Base-by-base conservation (phyloP, 2,329 filamentous ascomycete species). In the Pseudogymnoascus pannorum region DNA sequence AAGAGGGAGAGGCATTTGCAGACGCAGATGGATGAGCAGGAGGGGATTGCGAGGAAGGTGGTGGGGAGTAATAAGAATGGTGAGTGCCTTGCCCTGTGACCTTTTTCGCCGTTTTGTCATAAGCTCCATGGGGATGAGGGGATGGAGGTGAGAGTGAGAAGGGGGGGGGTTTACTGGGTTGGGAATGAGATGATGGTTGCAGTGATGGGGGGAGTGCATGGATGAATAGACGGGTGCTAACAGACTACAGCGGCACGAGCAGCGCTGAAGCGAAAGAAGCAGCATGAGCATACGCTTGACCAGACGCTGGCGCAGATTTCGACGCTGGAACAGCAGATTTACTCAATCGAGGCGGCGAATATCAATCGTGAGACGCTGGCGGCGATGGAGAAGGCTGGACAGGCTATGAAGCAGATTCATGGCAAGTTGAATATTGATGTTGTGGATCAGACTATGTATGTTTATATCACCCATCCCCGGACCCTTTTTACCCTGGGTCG, bases 331-430 rank as follows among this genome's bases (percentile, higher is more conserved):
- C 89, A 92, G 72, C 92, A 99, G 75, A 95, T 97, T 72, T 94
- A 94, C 75, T 88, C 90, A 63, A 97, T 99, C 79, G 94, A 99
- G 77, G 91, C 92, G 57, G 94, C 94, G 64, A 99, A 97, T 75
- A 97, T 99, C 80, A 99, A 99, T 81, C 87, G 93, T 77, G 92
- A 97, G 80, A 99, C 94, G 11, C 81, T 97, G 66, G 84, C 88
- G 68, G 93, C 92, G 6, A 97, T 99, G 92, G 88, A 96, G 83
- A 87, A 87, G 72, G 93, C 94, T 9, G 87, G 90, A 66, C 79
- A 86, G 64, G 94, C 93, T 35, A 97, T 99, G 92, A 88, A 92
- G 79, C 80, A 87, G 66, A 99, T 99, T 69, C 92, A 97, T 74
- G 88, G 87, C 69, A 89, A 89, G 66, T 85, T 97, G 67, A 96